phyloP scores from a whole-genome alignment of 1,284 basidiomycete genomes.

The Bjerkandera adusta region DNA sequence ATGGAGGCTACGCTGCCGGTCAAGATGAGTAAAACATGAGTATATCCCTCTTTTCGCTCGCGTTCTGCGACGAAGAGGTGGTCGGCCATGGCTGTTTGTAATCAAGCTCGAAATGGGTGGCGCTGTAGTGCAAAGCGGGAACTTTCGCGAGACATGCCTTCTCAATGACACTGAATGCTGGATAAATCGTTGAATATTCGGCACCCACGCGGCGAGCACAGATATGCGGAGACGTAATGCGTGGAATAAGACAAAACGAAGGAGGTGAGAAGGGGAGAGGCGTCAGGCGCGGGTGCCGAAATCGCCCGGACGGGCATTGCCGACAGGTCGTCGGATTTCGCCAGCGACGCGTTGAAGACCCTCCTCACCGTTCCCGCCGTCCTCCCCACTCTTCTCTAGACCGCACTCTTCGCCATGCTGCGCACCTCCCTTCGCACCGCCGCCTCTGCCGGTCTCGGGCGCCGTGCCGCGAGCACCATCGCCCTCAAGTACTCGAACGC shows the following conservation, averaged over 20 bases:
- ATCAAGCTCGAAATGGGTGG: not conserved
- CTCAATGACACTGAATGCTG: too few relatives aligned
- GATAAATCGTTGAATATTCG: too few relatives aligned
- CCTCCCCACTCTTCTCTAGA: slow-evolving; percentile 6
- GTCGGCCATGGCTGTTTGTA: slow-evolving; percentile 19
- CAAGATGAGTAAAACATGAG: slow-evolving; percentile 81
- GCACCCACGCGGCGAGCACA: too few relatives aligned
- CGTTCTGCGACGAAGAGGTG: slow-evolving; percentile 24
- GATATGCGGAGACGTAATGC: too few relatives aligned
- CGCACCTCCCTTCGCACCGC: slow-evolving; percentile 45
- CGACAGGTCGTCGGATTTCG: slow-evolving; percentile 19
- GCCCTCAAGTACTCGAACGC: slow-evolving; percentile 95
- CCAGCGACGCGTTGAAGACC: slow-evolving; percentile 15
- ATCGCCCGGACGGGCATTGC: slow-evolving; percentile 21
- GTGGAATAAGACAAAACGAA: too few relatives aligned
- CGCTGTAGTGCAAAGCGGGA: too few relatives aligned
- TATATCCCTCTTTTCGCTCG: slow-evolving; percentile 35
- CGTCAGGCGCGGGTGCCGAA: slow-evolving; percentile 10
- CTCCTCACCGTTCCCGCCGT: slow-evolving; percentile 15
- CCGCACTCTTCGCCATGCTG: slow-evolving; percentile 36
- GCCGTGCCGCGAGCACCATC: slow-evolving; percentile 70
- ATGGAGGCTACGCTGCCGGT: slow-evolving; percentile 95
- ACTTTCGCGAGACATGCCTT: too few relatives aligned
- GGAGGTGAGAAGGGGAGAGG: not conserved
- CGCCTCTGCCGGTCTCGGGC: slow-evolving; percentile 46